Evolutionary conservation across 2,329 filamentous ascomycete genomes (phyloP), one percentile per base, ranked within the genome.

Genomic region (Xylariaceae sp.): DNA sequence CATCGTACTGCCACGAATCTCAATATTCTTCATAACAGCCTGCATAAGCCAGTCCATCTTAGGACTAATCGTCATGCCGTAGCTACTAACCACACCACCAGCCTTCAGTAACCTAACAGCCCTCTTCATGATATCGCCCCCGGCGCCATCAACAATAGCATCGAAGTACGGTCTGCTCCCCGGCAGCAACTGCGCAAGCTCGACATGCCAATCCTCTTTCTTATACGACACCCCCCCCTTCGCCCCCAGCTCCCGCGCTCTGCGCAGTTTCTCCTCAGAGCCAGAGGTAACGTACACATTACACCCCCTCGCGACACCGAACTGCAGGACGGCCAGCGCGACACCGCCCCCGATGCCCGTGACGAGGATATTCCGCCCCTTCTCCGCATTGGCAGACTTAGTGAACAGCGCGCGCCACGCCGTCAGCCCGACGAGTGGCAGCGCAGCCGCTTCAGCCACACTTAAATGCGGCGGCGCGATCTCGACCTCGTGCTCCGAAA

Each of bases 321-420:
- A 96, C 68, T 90, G 79, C 61, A 97, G 74, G 6, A 82, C 87
- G 75, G 89, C 86, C 50, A 97, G 74, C 33, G 93, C 93, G 1
- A 97, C 93, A 41, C 93, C 93, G 34, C 93, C 93, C 0, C 93
- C 93, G 69, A 97, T 95, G 0, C 93, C 93, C 5, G 93, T 97
- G 40, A 97, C 73, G 31, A 97, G 75, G 4, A 97, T 77, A 65
- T 95, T 96, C 55, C 81, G 74, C 2, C 89, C 89, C 1, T 50
- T n/a, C 1, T 73, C 70, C 51, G 75, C 73, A 6, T 81, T 80
- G 59, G 86, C 83, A 45, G 80, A 84, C 77, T 97, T 97, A 6
- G 82, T 87, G 47, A 94, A 82, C 41, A 95, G 74, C 0, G 92
- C 93, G 42, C 94, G 78, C 90, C 90, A 97, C 6, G 82, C 93